These are phyloP conservation scores for Ophiostoma sp. DNA, from an alignment of 2,329 filamentous ascomycete species.

Conservation along the genomic window DNA sequence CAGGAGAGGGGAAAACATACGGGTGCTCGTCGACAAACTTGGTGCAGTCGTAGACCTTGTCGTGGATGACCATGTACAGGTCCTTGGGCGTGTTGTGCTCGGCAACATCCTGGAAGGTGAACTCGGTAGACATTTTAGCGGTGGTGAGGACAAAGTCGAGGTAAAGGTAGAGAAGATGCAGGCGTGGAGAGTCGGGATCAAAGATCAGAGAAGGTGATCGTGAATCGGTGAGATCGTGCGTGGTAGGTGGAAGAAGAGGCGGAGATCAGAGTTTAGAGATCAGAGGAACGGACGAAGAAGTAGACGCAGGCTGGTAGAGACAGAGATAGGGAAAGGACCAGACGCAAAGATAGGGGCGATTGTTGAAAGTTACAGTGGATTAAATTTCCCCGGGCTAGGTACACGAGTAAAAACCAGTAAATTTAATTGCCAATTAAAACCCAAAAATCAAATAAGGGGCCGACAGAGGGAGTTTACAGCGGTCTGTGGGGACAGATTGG, in stretches of 20 bases:
- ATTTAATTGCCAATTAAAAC: neutral
- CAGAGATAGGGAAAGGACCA: neutral
- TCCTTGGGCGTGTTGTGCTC: slow-evolving; percentile 93
- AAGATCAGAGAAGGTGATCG: slow-evolving; percentile 12
- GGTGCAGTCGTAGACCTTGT: slow-evolving; percentile 88
- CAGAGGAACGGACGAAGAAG: neutral
- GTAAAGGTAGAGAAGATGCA: neutral
- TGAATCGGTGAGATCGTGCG: slow-evolving; percentile 18
- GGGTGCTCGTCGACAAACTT: slow-evolving; percentile 97
- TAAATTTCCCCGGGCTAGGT: neutral
- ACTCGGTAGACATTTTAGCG: slow-evolving; percentile 43
- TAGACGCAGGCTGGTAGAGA: neutral
- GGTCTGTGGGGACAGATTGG: neutral
- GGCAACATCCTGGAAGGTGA: slow-evolving; percentile 75
- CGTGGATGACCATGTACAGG: slow-evolving; percentile 83
- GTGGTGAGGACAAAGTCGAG: slow-evolving; percentile 4
- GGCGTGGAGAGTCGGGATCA: neutral
- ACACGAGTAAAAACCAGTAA: neutral
- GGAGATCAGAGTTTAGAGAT: neutral
- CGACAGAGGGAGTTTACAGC: neutral
- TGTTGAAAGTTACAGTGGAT: slow-evolving; percentile 11
- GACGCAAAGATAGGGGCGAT: slow-evolving; percentile 1
- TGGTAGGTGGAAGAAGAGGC: neutral
- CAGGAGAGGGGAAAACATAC: slow-evolving; percentile 41
- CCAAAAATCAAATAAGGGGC: neutral